Conservation (phyloP, 257 asterid genomes). For the Petrea volubilis region DNA sequence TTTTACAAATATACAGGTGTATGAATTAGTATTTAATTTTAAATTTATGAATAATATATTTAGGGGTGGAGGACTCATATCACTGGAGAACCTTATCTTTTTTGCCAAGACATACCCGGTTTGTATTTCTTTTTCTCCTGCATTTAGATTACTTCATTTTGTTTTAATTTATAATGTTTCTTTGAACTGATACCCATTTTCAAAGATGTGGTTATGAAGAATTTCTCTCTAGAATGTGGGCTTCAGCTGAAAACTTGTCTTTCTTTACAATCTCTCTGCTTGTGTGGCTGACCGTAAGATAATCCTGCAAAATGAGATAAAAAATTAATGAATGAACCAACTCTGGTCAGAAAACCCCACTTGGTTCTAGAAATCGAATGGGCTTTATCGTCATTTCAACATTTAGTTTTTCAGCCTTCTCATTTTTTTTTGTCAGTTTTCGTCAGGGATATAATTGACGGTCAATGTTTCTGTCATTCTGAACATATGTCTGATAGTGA, state of each 20-base stretch:
- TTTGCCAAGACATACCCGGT: conserved; percentile 93
- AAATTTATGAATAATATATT: conserved; percentile 22
- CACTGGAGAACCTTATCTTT: conserved; percentile 88
- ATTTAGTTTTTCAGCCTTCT: not conserved
- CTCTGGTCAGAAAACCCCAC: no score
- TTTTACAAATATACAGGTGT: not conserved
- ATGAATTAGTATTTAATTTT: conserved; percentile 11
- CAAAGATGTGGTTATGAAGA: no score
- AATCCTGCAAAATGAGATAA: no score
- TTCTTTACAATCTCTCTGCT: conserved; percentile 4
- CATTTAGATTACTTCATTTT: conserved; percentile 6
- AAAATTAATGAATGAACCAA: no score
- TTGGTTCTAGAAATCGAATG: no score
- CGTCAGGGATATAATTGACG: no score
- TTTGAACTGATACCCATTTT: not conserved
- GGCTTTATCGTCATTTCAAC: no score
- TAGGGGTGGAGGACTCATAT: conserved; percentile 98
- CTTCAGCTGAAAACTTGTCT: no score
- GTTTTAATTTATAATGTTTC: not conserved
- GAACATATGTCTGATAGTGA: no score
- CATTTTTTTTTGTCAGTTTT: conserved; percentile 1
- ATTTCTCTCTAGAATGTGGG: no score
- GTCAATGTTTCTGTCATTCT: no score
- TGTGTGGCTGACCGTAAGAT: not conserved
- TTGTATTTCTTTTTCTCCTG: conserved; percentile 34